A percentile compares a stretch with the other conserved stretches of the same genome.
Evolutionary conservation across 306 rosid genomes (phyloP).

Genomic region (Pyrus betulifolia): DNA sequence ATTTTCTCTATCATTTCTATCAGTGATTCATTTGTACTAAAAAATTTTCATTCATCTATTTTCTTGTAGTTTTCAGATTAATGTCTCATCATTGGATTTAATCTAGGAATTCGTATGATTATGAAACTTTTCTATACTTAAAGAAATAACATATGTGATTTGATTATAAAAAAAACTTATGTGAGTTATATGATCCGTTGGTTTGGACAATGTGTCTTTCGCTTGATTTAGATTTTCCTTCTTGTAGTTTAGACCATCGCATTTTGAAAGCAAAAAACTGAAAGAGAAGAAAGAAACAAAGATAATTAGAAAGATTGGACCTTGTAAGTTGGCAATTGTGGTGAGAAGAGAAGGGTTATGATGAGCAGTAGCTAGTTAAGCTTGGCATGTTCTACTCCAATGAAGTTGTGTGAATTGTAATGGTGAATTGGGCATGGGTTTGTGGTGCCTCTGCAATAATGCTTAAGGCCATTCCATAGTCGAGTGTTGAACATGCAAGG

Average conservation of each 20-base stretch:
- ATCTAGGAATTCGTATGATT: background rate
- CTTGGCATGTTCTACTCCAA: background rate
- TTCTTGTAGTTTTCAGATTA: background rate
- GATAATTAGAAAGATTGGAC: background rate
- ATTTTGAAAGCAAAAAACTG: background rate
- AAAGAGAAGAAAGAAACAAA: too few relatives aligned
- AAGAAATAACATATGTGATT: too few relatives aligned
- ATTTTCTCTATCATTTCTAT: slow-evolving; percentile 2
- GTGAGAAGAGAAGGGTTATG: background rate
- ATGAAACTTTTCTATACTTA: background rate
- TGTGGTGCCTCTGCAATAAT: slow-evolving; percentile 11
- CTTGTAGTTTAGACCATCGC: too few relatives aligned
- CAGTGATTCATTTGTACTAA: background rate
- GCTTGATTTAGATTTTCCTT: background rate
- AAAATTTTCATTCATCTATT: background rate
- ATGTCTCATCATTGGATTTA: background rate
- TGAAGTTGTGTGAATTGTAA: slow-evolving; percentile 11
- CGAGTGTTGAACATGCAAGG: background rate
- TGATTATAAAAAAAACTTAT: too few relatives aligned
- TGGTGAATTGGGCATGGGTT: background rate
- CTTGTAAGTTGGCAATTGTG: background rate
- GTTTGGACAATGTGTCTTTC: background rate
- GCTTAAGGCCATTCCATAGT: background rate
- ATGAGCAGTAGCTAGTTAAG: slow-evolving; percentile 11
- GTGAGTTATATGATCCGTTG: background rate